A percentile compares a stretch with the other conserved stretches of the same genome.
Conservation (phyloP, 1,284 basidiomycete species). For the Pterulicium gracile region DNA sequence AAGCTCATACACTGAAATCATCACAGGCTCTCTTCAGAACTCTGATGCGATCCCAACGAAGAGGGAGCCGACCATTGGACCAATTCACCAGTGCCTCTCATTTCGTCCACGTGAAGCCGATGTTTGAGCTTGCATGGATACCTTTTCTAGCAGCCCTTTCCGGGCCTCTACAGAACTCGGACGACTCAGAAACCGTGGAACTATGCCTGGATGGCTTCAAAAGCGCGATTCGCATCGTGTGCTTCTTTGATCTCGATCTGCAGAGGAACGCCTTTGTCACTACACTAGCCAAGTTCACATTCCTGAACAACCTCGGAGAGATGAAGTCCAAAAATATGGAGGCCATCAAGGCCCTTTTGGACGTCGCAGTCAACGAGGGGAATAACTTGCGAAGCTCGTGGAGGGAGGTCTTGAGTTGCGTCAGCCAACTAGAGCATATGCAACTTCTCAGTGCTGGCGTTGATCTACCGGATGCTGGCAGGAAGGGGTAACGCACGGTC, state of each 20-base stretch:
- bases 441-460: constrained; percentile 86
- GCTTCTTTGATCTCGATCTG: constrained; percentile 91
- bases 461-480: constrained; percentile 71
- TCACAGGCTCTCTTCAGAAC: constrained; percentile 81
- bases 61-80: constrained; percentile 61
- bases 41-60: constrained; percentile 80
- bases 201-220: constrained; percentile 93
- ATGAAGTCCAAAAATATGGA: constrained; percentile 99
- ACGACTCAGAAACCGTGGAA: constrained; percentile 85
- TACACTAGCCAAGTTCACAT: constrained; percentile 96
- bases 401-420: constrained; percentile 91
- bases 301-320: constrained; percentile 91
- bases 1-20: too few relatives aligned
- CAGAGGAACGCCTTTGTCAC: constrained; percentile 96
- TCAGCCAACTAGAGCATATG: constrained; percentile 96
- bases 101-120: constrained; percentile 88
- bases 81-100: constrained; percentile 94
- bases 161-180: constrained; percentile 84
- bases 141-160: constrained; percentile 90
- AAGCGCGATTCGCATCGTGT: constrained; percentile 85
- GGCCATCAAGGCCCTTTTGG: constrained; percentile 88
- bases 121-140: constrained; percentile 99
- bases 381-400: constrained; percentile 93
- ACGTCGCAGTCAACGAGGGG: constrained; percentile 89
- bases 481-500: constrained; percentile 49